Evolutionary conservation across 1,284 basidiomycete genomes (phyloP).

Genomic region (Rhodotorula mucilaginosa): DNA sequence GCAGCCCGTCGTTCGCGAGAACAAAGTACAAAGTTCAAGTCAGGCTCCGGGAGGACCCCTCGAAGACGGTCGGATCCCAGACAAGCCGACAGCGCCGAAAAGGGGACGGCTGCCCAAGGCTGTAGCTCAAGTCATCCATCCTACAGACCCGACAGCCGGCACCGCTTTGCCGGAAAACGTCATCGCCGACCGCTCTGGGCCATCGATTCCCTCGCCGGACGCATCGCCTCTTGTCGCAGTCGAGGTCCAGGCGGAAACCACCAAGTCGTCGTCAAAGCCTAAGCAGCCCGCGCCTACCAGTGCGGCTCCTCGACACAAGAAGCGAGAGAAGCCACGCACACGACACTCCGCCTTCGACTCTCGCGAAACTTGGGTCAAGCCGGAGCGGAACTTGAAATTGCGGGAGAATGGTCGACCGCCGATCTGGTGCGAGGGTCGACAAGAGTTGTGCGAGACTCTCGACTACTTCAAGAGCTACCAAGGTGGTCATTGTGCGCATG

Average conservation of each 20-base stretch:
- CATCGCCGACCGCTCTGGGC: neutral
- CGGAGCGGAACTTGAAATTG: constrained; percentile 16
- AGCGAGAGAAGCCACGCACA: neutral
- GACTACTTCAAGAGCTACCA: constrained; percentile 34
- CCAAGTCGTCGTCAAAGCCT: neutral
- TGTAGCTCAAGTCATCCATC: no score
- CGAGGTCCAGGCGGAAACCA: no score
- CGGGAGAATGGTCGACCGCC: constrained; percentile 20
- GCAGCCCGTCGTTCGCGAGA: no score
- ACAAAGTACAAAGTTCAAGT: no score
- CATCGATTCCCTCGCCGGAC: no score
- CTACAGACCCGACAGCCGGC: no score
- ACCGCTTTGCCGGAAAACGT: neutral
- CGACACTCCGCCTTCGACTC: constrained; percentile 14
- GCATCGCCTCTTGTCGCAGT: no score
- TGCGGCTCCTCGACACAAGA: neutral
- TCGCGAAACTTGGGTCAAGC: constrained; percentile 15
- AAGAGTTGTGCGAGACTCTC: constrained; percentile 38
- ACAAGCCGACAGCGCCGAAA: no score
- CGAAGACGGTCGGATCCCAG: no score
- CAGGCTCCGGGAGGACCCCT: no score
- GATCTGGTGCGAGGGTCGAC: constrained; percentile 35
- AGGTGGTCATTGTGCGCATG: constrained; percentile 35
- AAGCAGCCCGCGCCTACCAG: neutral
- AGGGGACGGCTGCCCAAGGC: no score